Base-by-base conservation (phyloP, 148 eudicot species). In the Nyssa sinensis region DNA sequence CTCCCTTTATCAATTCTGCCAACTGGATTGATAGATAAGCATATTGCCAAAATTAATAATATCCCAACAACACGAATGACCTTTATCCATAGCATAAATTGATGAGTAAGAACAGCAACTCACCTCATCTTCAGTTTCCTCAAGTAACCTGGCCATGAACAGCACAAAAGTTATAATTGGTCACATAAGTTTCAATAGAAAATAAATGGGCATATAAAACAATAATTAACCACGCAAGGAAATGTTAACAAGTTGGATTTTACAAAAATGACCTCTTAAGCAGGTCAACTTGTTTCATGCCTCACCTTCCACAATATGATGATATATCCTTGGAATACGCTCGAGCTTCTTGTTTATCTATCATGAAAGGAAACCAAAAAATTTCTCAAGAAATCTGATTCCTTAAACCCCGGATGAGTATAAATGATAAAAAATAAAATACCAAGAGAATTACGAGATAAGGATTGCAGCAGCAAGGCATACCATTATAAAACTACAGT, bases 271-370 rank as follows among this genome's bases (percentile, higher is more conserved):
- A 59, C 74, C 29, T 55, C 16, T 34, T 4, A 30, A 60, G 32
- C 9, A 3, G 41, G 47, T 21, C 4, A 33, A 69, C 24, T n/a
- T 60, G 23, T 60, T 73, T 41, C 33, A 30, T 33, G 58, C 62
- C 88, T 86, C 75, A 95, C 98, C 98, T 89, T 81, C 97, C 98
- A 79, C 98, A 95, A 78, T 87, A 95, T 58, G 88, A 82, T 64
- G 97, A 90, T 78, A 92, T 92, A 75, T 86, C 97, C 80, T 95
- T 95, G 16, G 97, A 89, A 84, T 95, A 86, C 74, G 97, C 97
- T 71, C 85, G 84, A 51, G 98, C 97, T 89, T 88, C 96, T 88
- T 92, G 98, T 80, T 82, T 90, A 84, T 88, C 98, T 95, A 67
- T 64, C 71, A 79, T 34, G 61, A 74, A 53, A 72, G 13, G 51